These are phyloP conservation scores for Spencermartinsiella europaea DNA, from an alignment of 805 yeast species.

Conservation along the genomic window DNA sequence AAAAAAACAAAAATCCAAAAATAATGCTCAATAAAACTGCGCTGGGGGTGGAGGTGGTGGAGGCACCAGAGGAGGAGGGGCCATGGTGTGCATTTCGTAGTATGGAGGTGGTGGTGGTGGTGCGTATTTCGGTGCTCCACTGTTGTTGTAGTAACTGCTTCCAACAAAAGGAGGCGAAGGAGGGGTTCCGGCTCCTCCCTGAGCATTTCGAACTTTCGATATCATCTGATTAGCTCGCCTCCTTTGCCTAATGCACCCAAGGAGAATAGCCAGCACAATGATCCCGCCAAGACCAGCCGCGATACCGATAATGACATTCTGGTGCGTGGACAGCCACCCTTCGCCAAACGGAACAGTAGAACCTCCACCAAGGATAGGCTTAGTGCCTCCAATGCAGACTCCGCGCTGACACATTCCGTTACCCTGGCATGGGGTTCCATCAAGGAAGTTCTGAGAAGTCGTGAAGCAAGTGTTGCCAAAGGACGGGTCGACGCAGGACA, in stretches of 20 bases:
- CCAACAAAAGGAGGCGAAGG: not conserved
- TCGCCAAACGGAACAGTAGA: constrained; percentile 16
- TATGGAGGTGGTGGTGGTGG: not conserved
- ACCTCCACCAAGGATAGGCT: constrained; percentile 7
- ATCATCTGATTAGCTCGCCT: not conserved
- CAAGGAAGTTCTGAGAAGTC: constrained; percentile 29
- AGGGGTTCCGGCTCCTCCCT: not conserved
- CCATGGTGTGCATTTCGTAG: not conserved
- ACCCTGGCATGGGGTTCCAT: constrained; percentile 32
- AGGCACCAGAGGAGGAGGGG: not conserved
- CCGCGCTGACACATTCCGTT: constrained; percentile 29
- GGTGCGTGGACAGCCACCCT: constrained; percentile 21
- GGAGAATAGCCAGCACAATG: constrained; percentile 10
- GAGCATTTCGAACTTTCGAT: not conserved
- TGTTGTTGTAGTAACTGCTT: not conserved
- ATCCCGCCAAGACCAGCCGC: constrained; percentile 20
- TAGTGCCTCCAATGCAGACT: constrained; percentile 27
- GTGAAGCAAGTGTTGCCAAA: constrained; percentile 26
- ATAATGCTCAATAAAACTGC: no score
- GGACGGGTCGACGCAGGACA: constrained; percentile 26
- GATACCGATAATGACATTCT: constrained; percentile 22
- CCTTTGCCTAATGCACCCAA: not conserved
- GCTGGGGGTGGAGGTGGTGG: no score
- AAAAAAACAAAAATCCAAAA: no score
- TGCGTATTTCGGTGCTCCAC: not conserved